Conservation (phyloP, 345 rosid species). For the Erodium maritimum region DNA sequence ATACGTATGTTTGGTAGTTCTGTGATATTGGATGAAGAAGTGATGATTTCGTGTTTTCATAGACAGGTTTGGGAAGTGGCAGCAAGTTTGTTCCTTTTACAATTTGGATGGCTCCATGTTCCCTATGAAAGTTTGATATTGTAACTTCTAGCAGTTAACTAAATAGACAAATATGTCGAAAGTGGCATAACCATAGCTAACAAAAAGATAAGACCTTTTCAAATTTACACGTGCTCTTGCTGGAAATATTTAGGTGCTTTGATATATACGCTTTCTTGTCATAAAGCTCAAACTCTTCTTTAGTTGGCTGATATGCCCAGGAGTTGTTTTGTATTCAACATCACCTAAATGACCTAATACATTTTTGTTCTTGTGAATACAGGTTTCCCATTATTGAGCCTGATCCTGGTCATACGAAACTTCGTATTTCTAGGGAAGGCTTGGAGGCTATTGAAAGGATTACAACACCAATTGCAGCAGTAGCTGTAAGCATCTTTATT, state of each 20-base stretch:
- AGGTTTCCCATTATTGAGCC: constrained; percentile 96
- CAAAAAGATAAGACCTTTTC: no score
- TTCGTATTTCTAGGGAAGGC: constrained; percentile 82
- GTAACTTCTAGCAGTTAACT: no score
- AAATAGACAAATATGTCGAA: no score
- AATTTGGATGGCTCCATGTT: no score
- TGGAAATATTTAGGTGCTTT: neutral
- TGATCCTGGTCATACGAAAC: constrained; percentile 95
- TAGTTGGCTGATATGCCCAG: neutral
- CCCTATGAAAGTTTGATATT: neutral
- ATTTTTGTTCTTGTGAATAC: no score
- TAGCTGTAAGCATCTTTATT: constrained; percentile 57
- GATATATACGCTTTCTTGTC: neutral
- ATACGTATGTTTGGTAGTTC: no score
- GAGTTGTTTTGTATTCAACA: neutral
- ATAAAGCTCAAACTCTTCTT: neutral
- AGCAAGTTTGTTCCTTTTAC: no score
- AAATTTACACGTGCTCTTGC: neutral
- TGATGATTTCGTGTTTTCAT: no score
- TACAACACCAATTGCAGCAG: constrained; percentile 75
- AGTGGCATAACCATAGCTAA: no score
- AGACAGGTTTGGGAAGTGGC: no score
- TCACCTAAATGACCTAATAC: no score
- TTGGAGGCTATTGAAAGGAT: constrained; percentile 80
- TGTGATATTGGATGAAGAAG: no score